Evolutionary conservation across 441 rosid genomes (phyloP), one percentile per base, ranked within the genome.

Genomic region (Corymbia citriodora): DNA sequence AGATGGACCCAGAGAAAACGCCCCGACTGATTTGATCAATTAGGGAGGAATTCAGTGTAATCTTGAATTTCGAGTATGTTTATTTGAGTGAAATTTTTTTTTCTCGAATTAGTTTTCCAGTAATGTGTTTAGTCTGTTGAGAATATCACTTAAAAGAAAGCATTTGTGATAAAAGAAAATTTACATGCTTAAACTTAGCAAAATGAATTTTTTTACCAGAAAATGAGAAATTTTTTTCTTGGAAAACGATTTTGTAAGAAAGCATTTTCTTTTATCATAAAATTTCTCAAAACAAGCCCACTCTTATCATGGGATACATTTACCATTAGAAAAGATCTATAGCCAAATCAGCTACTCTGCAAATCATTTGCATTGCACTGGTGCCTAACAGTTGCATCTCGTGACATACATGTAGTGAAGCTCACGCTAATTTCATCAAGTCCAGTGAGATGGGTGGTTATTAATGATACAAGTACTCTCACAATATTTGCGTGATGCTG

Each of bases 21-120:
- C 33, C 21, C n/a, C 6, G 17, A 79, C 25, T 21, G n/a, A 79
- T 79, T 79, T 79, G 85, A 11, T 40, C 16, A 3, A 7, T 7
- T 3, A 3, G 1, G n/a, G 83, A 45, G 85, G 52, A 79, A 11
- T 19, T 79, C 45, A 18, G 15, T 23, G 85, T 79, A 23, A 23
- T 79, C 52, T 45, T 45, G 52, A 79, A 79, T 79, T 72, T 72
- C 15, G 18, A 40, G 2, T 10, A 1, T n/a, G 40, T 68, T 9
- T 16, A 31, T 31, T n/a, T 68, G 10, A 16, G 18, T 16, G 18
- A n/a, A 4, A 0, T 4, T 31, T 68, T 68, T 0, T 4, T 31
- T 68, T 68, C 2, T 6, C 9, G 18, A 68, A 68, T 31, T 68
- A 68, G 23, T 68, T 68, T 7, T 68, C 74, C 3, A 0, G 40